Conservation (phyloP, 2,329 filamentous ascomycete genomes). For the Acarospora socialis region DNA sequence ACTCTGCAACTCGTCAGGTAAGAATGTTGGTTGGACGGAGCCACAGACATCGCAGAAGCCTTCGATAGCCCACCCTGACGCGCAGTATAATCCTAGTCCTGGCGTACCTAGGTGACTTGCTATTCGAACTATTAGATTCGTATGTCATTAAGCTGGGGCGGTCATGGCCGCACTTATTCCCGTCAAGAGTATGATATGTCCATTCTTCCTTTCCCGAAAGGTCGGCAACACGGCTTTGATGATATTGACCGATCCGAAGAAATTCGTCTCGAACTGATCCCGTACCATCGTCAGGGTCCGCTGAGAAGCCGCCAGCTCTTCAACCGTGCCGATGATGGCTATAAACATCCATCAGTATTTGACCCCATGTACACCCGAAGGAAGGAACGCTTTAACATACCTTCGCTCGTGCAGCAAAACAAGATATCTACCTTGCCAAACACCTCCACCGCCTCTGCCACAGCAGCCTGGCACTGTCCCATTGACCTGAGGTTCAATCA, state of each 20-base stretch:
- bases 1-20: constrained; percentile 30
- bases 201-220: constrained; percentile 65
- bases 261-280: constrained; percentile 88
- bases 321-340: constrained; percentile 81
- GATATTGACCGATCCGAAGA: constrained; percentile 91
- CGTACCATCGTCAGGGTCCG: constrained; percentile 65
- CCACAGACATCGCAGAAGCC: constrained; percentile 69
- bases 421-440: constrained; percentile 85
- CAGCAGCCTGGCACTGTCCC: constrained; percentile 65
- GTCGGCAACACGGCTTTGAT: constrained; percentile 76
- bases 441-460: constrained; percentile 70
- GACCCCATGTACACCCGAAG: neutral
- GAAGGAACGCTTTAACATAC: constrained; percentile 29
- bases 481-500: constrained; percentile 33
- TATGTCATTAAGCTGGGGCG: neutral
- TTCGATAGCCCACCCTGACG: constrained; percentile 86
- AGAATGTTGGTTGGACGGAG: neutral
- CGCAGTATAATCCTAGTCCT: constrained; percentile 78
- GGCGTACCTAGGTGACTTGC: constrained; percentile 85
- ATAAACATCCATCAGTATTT: constrained; percentile 8
- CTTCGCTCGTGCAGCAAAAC: constrained; percentile 77
- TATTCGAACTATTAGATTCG: no score
- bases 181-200: constrained; percentile 80
- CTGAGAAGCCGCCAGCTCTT: constrained; percentile 65
- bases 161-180: constrained; percentile 53